Base-by-base conservation (phyloP, 768 basidiomycete genomes). In the Tylopilus cervinicoccineus region DNA sequence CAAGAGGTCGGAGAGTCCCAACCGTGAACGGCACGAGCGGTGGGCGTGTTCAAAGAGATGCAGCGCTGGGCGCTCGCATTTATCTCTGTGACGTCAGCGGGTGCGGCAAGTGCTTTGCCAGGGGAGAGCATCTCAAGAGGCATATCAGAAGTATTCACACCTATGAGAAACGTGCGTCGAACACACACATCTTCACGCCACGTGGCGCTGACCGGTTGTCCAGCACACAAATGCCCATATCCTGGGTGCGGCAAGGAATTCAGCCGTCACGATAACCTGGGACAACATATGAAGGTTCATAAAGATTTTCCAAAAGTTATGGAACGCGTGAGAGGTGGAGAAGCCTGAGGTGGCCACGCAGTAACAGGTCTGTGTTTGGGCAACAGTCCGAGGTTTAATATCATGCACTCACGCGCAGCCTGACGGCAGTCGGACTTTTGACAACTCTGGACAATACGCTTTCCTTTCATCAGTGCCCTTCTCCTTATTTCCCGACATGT, bases 71-170 rank as follows among this genome's bases (percentile, higher is more conserved):
- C 56, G 72, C 62, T 60, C 74, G 81, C 51, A 73, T 79, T 56
- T 89, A 89, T 64, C 72, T 79, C 40, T 93, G 91, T 72, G 77
- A 78, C 50, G 89, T 93, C 23, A 77, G 79, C 14, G 90, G 83
- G 6, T 94, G 93, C 65, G 86, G 85, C 36, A 93, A 93, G 70
- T 87, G 84, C 58, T 94, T 95, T 67, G 83, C 85, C 29, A 76
- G 93, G 26, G 86, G 86, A 19, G 93, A 95, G 68, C 93, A 95
- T 65, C 70, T 95, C 54, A 93, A 93, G 75, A 74, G 93, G 53
- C 92, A 94, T 65, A 78, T 93, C 33, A 71, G 89, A 56, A 86
- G 85, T 60, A 91, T 94, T 45, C 92, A 94, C 69, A 93, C 92
- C 20, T 80, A 93, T 66, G 91, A 93, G 65, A 93, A 91, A 73